Base-by-base conservation (phyloP, 306 rosid genomes). In the Cicer judaicum region DNA sequence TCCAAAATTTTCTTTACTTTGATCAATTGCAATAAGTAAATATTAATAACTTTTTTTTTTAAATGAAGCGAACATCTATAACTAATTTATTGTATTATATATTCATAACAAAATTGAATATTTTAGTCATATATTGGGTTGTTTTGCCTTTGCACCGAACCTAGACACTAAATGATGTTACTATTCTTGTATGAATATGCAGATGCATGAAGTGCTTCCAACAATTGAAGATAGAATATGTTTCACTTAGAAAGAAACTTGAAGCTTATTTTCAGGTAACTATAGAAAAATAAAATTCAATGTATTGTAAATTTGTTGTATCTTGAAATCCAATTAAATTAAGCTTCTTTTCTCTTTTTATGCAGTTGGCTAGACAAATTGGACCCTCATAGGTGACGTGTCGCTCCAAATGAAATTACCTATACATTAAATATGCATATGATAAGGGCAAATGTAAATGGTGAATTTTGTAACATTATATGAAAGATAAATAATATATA, bases 261-360 rank as follows among this genome's bases (percentile, higher is more conserved):
- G 98, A 91, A 74, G 88, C 98, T 68, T 93, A 91, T 84, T 93
- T 93, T 81, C 96, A 90, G 93, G 98, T 91, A 74, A 15, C 2
- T 16, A 12, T 16, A 53, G 21, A 53, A n/a, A 29, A 42, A 39
- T 73, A 47, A 6, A 63, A 19, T 77, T 6, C 24, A 16, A 16
- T 38, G 21, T 1, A 48, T 34, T 14, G 60, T 63, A 52, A 63
- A 70, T 13, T 49, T 69, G 47, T 24, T 39, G 16, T 46, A 12
- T 56, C 7, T 15, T 54, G 73, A 62, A 14, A 7, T 79, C 10
- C n/a, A 18, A 42, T 64, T 5, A 56, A 55, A 29, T 29, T 29
- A 29, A 56, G 63, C 21, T 38, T 48, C 2, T 70, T 62, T 73
- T 66, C 50, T 9, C 56, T 11, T 67, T 57, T 62, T 52, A 34